Percentiles rank a stretch among this genome's conserved stretches.
phyloP scores from a whole-genome alignment of 2,329 filamentous ascomycete species.

The Ceratocystis albifundus region DNA sequence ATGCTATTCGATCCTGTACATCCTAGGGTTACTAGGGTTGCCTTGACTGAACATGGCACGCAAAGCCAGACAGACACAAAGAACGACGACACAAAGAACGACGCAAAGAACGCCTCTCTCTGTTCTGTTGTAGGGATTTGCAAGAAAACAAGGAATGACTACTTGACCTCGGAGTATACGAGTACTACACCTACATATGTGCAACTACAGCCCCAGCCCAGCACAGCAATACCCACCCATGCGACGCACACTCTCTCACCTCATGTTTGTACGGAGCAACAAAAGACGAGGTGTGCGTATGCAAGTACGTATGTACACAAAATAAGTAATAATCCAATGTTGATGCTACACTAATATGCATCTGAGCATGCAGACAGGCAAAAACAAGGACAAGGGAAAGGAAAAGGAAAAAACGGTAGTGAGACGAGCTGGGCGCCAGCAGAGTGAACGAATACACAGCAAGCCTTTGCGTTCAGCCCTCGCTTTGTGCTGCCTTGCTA shows the following conservation, averaged over 20 bases:
- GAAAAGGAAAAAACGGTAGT: background rate
- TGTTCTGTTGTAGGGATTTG: too few species aligned
- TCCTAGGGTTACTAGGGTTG: too few species aligned
- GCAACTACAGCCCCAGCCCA: background rate
- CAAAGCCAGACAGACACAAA: background rate
- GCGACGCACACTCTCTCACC: background rate
- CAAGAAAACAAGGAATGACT: background rate
- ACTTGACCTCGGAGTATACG: background rate
- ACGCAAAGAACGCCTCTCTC: too few species aligned
- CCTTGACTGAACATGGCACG: background rate
- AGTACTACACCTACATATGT: background rate
- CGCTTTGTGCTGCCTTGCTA: background rate
- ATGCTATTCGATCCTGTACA: too few species aligned
- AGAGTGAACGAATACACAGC: background rate
- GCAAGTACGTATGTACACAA: background rate
- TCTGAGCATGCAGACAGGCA: background rate
- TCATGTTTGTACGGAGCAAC: background rate
- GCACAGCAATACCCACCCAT: background rate
- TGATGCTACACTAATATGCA: constrained; percentile 2
- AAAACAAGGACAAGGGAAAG: background rate
- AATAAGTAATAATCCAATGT: background rate
- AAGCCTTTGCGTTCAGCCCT: background rate
- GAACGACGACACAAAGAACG: too few species aligned
- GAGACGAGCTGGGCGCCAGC: background rate
- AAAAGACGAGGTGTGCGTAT: background rate